Base-by-base conservation (phyloP, 768 basidiomycete species). In the Mycena amicta region DNA sequence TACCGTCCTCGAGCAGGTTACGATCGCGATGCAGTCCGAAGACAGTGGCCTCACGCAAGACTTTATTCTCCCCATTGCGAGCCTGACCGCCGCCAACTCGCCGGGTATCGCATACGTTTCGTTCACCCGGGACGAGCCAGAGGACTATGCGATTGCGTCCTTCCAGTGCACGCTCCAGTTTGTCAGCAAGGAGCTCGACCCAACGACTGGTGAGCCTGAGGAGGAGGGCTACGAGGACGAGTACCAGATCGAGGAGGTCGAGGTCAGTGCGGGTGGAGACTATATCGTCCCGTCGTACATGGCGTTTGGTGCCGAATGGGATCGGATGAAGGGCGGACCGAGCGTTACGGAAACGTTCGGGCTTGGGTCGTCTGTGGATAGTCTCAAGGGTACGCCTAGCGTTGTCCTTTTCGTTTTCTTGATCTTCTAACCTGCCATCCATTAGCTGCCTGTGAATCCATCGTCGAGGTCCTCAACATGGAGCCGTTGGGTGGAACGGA, bases 201-300 rank as follows among this genome's bases (percentile, higher is more conserved):
- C 97, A 13, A 83, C 90, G 45, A 95, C 92, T 15, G 95, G 95
- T 23, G 88, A 92, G 68, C 97, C 97, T 8, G 97, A 99, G 74
- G 93, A 92, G 63, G 95, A 97, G 53, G 97, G 97, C n/a, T 99
- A 98, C 72, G 92, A 95, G 69, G 97, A 98, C 76, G 96, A 98
- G 74, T 99, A 99, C 74, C 92, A 93, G 72, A 78, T 98, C 41
- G 97, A 99, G 72, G 97, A 98, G 60, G 85, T 97, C 56, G 97
- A 98, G 71, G 79, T 99, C 53, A 88, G 89, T 58, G 95, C 93
- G 12, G 91, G 89, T 28, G 88, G 89, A 2, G 96, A 98, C 77
- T 99, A 96, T 72, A 92, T 99, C 68, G 78, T 95, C 39, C 96
- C 97, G n/a, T 95, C 84, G 65, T 98, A 98, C 67, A 87, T 86